Base-by-base conservation (phyloP, 208 protist species). In the Trypanosomatidae sp. region DNA sequence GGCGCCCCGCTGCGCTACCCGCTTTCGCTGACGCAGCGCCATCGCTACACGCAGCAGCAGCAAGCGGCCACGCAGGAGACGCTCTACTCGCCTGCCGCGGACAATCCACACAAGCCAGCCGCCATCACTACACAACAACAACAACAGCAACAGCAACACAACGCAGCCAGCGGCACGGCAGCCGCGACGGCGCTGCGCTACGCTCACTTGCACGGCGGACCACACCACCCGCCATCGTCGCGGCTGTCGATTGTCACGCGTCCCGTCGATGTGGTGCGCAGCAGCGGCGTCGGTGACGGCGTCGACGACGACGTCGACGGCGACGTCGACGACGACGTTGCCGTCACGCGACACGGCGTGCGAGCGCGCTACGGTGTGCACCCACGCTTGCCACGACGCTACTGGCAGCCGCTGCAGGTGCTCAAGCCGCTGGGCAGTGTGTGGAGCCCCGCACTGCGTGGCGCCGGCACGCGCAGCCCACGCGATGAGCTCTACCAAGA, bases 401-500 rank as follows among this genome's bases (percentile, higher is more conserved):
- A 45, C 40, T 61, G 37, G 55, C 26, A 26, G 55, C 82, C 82
- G 20, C 56, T 88, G 27, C 82, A 92, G 61, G 75, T 77, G 72
- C 20, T 92, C 39, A 92, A 92, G 53, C 82, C 82, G 15, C 71
- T 86, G 43, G 61, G 59, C 5, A 56, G 72, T 51, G 71, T 41
- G 53, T 86, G 62, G 62, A 66, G 55, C 10, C 53, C 65, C 6
- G 57, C 71, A 2, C 59, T 69, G 23, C 73, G 82, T 7, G 75
- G 74, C 61, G 69, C 56, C 26, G 82, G 82, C 4, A 50, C 62
- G 10, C 73, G 77, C 16, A 68, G 72, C 2, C 77, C 71, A 30
- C 46, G 63, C 44, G 74, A 71, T 66, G 69, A 82, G 37, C 66
- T 92, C n/a, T 63, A 73, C 59, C 82, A 92, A 48, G 77, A 92